These are phyloP conservation scores for Gyromitra esculenta DNA, from an alignment of 2,329 filamentous ascomycete species.

Conservation along the genomic window DNA sequence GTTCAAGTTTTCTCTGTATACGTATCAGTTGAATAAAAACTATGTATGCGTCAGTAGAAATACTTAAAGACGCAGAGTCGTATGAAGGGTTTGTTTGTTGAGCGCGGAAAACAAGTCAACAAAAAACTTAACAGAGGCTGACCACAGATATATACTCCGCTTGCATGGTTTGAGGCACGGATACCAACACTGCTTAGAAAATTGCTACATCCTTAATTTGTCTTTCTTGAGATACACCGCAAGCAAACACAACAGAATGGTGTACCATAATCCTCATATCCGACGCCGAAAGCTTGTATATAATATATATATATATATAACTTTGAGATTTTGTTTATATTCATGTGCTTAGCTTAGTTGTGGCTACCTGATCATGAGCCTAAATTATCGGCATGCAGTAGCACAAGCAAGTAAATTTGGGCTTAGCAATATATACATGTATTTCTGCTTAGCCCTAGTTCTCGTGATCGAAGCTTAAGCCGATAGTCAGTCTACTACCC, in stretches of 20 bases:
- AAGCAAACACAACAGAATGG: slow-evolving; percentile 13
- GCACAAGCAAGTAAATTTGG: too few species aligned
- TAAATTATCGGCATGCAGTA: background rate
- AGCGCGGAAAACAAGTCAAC: background rate
- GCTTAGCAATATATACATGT: background rate
- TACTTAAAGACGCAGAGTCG: too few species aligned
- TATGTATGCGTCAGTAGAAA: background rate
- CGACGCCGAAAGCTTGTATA: background rate
- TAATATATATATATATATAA: background rate
- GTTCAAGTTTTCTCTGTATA: too few species aligned
- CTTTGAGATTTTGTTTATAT: too few species aligned
- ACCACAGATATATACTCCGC: background rate
- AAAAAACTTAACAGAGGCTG: background rate
- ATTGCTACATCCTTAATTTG: background rate
- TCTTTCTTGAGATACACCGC: background rate
- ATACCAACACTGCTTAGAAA: background rate
- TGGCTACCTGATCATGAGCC: background rate
- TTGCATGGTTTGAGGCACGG: background rate
- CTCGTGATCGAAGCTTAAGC: background rate
- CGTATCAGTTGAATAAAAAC: too few species aligned
- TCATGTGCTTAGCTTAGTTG: background rate
- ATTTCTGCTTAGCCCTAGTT: background rate
- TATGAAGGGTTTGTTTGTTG: background rate
- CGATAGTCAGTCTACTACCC: background rate
- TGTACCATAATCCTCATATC: background rate